Evolutionary conservation across 371 early-diverging fungal species (phyloP), one percentile per base, ranked within the genome.

Genomic region (Choanephora cucurbitarum): DNA sequence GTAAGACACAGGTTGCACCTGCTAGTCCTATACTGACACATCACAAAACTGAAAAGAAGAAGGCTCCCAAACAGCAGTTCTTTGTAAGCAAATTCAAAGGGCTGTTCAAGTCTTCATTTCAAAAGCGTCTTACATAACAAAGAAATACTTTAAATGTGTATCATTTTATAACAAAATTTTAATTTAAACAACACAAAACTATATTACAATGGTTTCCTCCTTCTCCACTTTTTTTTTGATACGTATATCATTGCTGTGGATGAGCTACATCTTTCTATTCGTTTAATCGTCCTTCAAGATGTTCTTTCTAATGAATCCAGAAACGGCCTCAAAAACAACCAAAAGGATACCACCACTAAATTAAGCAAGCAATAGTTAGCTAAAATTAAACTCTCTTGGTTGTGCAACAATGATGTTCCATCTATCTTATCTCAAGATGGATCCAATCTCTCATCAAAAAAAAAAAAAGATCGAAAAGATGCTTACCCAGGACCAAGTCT

Each of bases 301-400:
- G 64, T 88, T 76, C 69, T 83, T 90, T 70, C 93, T 85, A 77
- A 98, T 94, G 70, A 91, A 90, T 17, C 73, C 73, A 11, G 91
- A 89, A 31, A 97, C 92, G 22, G 88, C 79, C 55, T 96, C 96
- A 73, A 91, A 98, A 19, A 96, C 96, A 24, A 96, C 98, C 41
- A 97, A 81, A 59, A 97, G 79, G 58, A 92, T 89, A 79, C 89
- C 86, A 49, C 84, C 84, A 54, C 83, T 70, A 58, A 39, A 28
- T 28, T 28, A 7, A n/a, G n/a, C 37, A 40, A 46, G 21, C 7
- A 44, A 28, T 8, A 39, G 43, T 21, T 51, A 19, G 19, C n/a
- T n/a, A n/a, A n/a, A n/a, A n/a, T n/a, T 28, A 28, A 28, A 28
- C 28, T 28, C 3, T 28, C 28, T 28, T 5, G 28, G 7, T 7